A percentile compares a stretch with the other conserved stretches of the same genome.
Evolutionary conservation across 148 eudicot species (phyloP).

Genomic region (Diospyros kaki): DNA sequence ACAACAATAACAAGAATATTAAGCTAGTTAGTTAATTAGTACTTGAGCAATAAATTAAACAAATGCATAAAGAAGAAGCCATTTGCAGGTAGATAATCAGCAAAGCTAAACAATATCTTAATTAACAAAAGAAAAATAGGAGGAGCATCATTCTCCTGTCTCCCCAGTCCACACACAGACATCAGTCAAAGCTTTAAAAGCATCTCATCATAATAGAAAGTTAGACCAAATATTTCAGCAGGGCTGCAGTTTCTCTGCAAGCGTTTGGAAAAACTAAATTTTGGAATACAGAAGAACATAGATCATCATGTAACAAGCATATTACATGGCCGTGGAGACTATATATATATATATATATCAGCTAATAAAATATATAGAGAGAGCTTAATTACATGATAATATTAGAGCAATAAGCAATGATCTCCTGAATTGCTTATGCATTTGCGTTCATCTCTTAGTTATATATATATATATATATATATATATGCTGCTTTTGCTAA

Average conservation of each 20-base stretch:
- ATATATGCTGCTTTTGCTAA: not conserved
- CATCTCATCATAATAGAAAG: not conserved
- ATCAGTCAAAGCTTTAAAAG: constrained; percentile 10
- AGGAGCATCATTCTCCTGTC: not conserved
- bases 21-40: too few species aligned
- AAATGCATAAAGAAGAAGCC: not conserved
- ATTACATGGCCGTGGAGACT: not conserved
- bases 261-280: too few species aligned
- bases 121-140: not conserved
- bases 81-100: not conserved
- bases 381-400: not conserved
- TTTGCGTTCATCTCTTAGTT: constrained; percentile 3
- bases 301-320: not conserved
- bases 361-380: not conserved
- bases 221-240: not conserved
- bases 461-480: not conserved
- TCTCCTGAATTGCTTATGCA: constrained; percentile 1
- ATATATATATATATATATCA: not conserved
- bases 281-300: too few species aligned
- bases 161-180: not conserved
- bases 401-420: not conserved
- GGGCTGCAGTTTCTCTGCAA: not conserved
- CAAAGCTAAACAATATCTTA: not conserved
- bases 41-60: not conserved
- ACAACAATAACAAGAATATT: too few species aligned